Conservation (phyloP, 257 asterid species). For the Solanum bukasovii region DNA sequence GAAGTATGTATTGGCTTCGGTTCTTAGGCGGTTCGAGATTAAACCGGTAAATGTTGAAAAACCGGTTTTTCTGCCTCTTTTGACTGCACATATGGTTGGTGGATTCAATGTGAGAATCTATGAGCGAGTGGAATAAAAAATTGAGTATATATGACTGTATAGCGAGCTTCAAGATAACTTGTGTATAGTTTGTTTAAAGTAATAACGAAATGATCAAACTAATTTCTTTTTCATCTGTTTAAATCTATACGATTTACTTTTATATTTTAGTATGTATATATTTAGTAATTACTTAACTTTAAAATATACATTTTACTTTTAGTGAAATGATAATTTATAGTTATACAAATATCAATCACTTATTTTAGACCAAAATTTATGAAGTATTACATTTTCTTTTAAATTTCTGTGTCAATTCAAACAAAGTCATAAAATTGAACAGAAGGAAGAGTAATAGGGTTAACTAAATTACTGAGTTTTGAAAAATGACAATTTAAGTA, state of each 20-base stretch:
- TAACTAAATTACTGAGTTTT: background rate
- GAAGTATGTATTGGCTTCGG: slow-evolving; percentile 6
- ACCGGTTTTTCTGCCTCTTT: slow-evolving; percentile 43
- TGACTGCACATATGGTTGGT: slow-evolving; percentile 59
- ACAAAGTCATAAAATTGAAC: too few species aligned
- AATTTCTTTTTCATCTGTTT: background rate
- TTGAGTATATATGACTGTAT: background rate
- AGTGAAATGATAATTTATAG: too few species aligned
- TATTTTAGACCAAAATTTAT: too few species aligned
- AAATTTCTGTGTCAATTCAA: too few species aligned
- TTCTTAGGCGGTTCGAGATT: slow-evolving; percentile 37
- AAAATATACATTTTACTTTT: too few species aligned
- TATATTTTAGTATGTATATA: too few species aligned
- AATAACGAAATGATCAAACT: background rate
- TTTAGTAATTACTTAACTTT: too few species aligned
- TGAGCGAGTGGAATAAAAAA: background rate
- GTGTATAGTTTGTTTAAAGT: background rate
- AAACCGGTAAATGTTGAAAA: slow-evolving; percentile 18
- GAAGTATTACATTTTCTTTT: too few species aligned
- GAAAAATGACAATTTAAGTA: background rate
- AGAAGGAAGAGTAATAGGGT: too few species aligned
- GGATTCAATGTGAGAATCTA: slow-evolving; percentile 35
- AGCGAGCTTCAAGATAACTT: background rate
- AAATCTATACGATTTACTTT: too few species aligned
- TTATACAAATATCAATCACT: too few species aligned